Percentiles rank a stretch among this genome's conserved stretches.
Conservation (phyloP, 1,284 basidiomycete genomes). For the Fomitopsis palustris region DNA sequence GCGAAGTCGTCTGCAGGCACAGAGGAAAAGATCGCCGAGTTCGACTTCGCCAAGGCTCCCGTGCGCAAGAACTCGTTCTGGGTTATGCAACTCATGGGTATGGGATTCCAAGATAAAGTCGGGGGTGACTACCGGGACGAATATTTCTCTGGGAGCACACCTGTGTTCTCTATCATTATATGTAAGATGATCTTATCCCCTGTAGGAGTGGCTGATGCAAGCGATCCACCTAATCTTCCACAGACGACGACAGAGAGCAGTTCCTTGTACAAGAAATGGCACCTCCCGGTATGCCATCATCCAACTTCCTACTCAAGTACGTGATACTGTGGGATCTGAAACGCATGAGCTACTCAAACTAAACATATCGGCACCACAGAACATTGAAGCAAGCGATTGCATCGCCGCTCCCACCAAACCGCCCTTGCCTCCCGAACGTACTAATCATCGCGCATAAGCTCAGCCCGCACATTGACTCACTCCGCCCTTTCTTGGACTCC, state of each 20-base stretch:
- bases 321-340: not conserved
- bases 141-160: slow-evolving; percentile 16
- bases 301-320: slow-evolving; percentile 27
- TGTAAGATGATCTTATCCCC: slow-evolving; percentile 28
- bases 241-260: slow-evolving; percentile 22
- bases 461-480: slow-evolving; percentile 22
- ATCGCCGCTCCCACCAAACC: slow-evolving; percentile 29
- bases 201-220: not conserved
- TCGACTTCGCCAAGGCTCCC: slow-evolving; percentile 24
- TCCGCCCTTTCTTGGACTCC: slow-evolving; percentile 35
- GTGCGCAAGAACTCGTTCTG: slow-evolving; percentile 29
- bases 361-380: slow-evolving; percentile 12
- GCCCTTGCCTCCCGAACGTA: slow-evolving; percentile 28
- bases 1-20: not conserved
- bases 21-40: slow-evolving; percentile 20
- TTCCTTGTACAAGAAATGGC: slow-evolving; percentile 14
- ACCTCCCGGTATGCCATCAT: slow-evolving; percentile 24
- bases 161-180: slow-evolving; percentile 22
- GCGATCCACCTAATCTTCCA: not conserved
- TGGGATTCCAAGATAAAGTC: slow-evolving; percentile 11
- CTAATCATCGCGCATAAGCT: slow-evolving; percentile 32
- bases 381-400: slow-evolving; percentile 31
- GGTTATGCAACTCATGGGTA: slow-evolving; percentile 27
- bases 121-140: not conserved
- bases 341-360: not conserved